phyloP scores from a whole-genome alignment of 2,329 filamentous ascomycete genomes.

The Cladosporium halotolerans region DNA sequence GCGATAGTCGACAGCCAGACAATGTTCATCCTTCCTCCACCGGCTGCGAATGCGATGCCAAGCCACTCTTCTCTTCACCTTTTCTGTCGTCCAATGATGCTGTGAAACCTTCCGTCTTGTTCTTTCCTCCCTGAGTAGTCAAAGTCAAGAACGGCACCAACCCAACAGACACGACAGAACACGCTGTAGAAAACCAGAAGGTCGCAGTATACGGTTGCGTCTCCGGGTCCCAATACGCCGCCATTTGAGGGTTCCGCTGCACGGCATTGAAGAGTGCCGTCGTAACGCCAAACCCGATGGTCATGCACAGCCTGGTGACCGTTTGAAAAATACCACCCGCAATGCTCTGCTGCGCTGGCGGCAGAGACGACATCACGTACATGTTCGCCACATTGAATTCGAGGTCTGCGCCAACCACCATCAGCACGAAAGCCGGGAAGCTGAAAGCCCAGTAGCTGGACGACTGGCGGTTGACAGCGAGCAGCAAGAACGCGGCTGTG shows the following conservation, averaged over 20 bases:
- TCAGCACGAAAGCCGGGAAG: slow-evolving; percentile 56
- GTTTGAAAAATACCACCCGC: slow-evolving; percentile 65
- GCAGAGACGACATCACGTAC: slow-evolving; percentile 63
- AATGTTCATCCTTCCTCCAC: too few relatives aligned
- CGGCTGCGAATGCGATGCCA: too few relatives aligned
- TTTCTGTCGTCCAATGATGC: neutral
- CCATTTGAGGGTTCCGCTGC: slow-evolving; percentile 25
- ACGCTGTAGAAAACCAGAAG: slow-evolving; percentile 45
- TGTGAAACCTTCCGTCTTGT: slow-evolving; percentile 10
- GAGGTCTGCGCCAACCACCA: slow-evolving; percentile 61
- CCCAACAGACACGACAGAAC: slow-evolving; percentile 39
- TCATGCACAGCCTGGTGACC: slow-evolving; percentile 53
- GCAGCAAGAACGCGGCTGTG: slow-evolving; percentile 44
- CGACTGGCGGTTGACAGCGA: slow-evolving; percentile 50
- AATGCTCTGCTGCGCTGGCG: slow-evolving; percentile 56
- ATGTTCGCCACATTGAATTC: slow-evolving; percentile 68
- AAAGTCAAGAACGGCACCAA: slow-evolving; percentile 50
- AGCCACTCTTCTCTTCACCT: slow-evolving; percentile 37
- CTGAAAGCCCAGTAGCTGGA: slow-evolving; percentile 60
- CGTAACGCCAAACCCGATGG: slow-evolving; percentile 55
- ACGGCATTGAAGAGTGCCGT: slow-evolving; percentile 54
- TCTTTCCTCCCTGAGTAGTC: slow-evolving; percentile 45
- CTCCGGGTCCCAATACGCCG: slow-evolving; percentile 37
- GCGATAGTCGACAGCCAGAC: too few relatives aligned
- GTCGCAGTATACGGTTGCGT: slow-evolving; percentile 47